phyloP scores from a whole-genome alignment of 176 grass and related monocot genomes.

The Areca catechu region DNA sequence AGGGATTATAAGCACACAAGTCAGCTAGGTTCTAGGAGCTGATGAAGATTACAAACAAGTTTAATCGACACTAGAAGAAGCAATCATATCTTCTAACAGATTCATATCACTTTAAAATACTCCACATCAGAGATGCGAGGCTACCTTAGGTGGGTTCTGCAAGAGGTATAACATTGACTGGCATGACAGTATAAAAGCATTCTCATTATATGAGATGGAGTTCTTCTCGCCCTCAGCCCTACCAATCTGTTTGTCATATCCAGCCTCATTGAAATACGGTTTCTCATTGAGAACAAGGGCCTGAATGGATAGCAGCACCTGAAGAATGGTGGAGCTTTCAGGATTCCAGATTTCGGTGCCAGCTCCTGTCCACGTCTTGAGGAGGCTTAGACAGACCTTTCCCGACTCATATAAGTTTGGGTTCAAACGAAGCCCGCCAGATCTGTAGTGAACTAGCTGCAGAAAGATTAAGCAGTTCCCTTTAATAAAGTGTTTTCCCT shows the following conservation, averaged over 20 bases:
- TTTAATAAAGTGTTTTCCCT: not conserved
- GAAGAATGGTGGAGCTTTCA: slow-evolving; percentile 74
- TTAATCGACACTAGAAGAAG: too few species aligned
- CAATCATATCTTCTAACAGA: too few species aligned
- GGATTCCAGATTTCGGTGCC: slow-evolving; percentile 86
- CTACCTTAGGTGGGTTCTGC: slow-evolving; percentile 80
- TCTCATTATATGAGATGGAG: slow-evolving; percentile 94
- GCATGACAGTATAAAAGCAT: slow-evolving; percentile 82
- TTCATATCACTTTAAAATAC: too few species aligned
- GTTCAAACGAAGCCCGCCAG: slow-evolving; percentile 78
- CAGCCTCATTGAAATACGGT: slow-evolving; percentile 94
- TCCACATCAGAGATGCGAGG: not conserved
- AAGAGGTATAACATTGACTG: slow-evolving; percentile 84
- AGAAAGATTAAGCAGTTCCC: not conserved
- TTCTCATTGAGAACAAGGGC: slow-evolving; percentile 97
- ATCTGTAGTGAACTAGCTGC: slow-evolving; percentile 85
- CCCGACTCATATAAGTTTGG: slow-evolving; percentile 90
- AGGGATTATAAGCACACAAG: slow-evolving; percentile 18
- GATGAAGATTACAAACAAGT: too few species aligned
- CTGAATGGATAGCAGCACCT: slow-evolving; percentile 84
- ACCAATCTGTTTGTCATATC: slow-evolving; percentile 88
- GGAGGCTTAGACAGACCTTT: slow-evolving; percentile 97
- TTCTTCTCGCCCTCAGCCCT: slow-evolving; percentile 91
- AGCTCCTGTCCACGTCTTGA: slow-evolving; percentile 85
- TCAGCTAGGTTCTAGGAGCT: slow-evolving; percentile 4